Percentiles rank a stretch among this genome's conserved stretches.
These are phyloP conservation scores for Microbotryum silenes-acaulis DNA, from an alignment of 1,284 basidiomycete species.

Conservation along the genomic window DNA sequence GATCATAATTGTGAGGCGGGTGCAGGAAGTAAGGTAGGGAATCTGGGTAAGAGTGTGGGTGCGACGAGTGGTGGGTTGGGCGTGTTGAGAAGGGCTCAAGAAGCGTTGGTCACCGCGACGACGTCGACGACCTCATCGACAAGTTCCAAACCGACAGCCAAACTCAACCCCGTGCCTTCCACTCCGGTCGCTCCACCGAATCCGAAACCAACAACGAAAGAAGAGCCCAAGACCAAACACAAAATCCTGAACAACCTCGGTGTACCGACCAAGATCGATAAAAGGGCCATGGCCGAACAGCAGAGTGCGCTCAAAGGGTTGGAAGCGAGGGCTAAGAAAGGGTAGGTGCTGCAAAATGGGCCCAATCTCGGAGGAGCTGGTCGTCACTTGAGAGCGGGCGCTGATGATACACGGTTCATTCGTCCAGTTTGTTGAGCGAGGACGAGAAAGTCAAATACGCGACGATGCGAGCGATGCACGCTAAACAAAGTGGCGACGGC, in stretches of 20 bases:
- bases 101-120: not conserved
- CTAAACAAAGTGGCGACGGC: not conserved
- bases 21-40: not conserved
- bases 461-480: conserved; percentile 28
- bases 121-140: conserved; percentile 11
- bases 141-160: not conserved
- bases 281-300: conserved; percentile 24
- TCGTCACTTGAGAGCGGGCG: too few relatives aligned
- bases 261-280: conserved; percentile 5
- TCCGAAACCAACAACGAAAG: not conserved
- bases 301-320: conserved; percentile 24
- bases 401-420: not conserved
- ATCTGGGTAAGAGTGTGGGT: not conserved
- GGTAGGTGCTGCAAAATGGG: conserved; percentile 8
- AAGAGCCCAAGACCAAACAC: not conserved
- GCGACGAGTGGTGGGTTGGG: conserved; percentile 11
- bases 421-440: conserved; percentile 24
- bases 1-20: conserved; percentile 23
- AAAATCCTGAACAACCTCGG: not conserved
- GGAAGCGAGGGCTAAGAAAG: conserved; percentile 30
- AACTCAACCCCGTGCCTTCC: not conserved
- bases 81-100: conserved; percentile 21
- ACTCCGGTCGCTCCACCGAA: not conserved
- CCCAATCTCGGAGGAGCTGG: not conserved
- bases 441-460: conserved; percentile 31